phyloP scores from a whole-genome alignment of 2,329 filamentous ascomycete genomes.

The Penicillium nordicum region DNA sequence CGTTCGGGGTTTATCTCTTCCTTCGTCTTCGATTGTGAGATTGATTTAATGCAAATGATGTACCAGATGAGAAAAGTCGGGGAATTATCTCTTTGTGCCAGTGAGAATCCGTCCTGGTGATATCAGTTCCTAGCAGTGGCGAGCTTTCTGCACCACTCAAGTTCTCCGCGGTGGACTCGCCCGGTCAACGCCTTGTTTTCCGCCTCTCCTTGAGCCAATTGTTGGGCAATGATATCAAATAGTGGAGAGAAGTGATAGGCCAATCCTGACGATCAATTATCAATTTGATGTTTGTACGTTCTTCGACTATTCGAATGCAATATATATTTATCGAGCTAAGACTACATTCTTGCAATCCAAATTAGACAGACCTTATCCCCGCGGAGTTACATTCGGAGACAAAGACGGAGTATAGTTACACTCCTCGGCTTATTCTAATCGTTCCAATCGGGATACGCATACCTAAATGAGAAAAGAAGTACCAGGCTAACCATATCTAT shows the following conservation, averaged over 20 bases:
- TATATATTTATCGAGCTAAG: neutral
- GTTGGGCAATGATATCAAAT: constrained; percentile 20
- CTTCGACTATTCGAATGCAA: neutral
- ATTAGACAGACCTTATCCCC: neutral
- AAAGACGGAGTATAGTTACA: neutral
- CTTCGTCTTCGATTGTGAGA: neutral
- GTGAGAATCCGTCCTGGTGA: constrained; percentile 9
- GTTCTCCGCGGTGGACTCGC: constrained; percentile 20
- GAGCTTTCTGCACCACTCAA: constrained; percentile 11
- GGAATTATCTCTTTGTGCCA: neutral
- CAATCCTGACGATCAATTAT: neutral
- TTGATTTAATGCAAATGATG: neutral
- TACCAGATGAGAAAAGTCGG: neutral
- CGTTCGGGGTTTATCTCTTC: neutral
- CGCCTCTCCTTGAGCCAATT: constrained; percentile 17
- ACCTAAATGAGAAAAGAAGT: neutral
- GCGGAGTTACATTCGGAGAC: neutral
- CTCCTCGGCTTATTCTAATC: neutral
- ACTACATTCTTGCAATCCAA: neutral
- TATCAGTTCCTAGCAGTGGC: constrained; percentile 17
- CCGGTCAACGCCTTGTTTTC: constrained; percentile 15
- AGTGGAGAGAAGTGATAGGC: constrained; percentile 13
- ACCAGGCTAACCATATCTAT: neutral
- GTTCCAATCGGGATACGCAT: neutral
- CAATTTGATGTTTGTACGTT: neutral